Evolutionary conservation across 1,284 basidiomycete species (phyloP).

Genomic region (Golubevia sp.): DNA sequence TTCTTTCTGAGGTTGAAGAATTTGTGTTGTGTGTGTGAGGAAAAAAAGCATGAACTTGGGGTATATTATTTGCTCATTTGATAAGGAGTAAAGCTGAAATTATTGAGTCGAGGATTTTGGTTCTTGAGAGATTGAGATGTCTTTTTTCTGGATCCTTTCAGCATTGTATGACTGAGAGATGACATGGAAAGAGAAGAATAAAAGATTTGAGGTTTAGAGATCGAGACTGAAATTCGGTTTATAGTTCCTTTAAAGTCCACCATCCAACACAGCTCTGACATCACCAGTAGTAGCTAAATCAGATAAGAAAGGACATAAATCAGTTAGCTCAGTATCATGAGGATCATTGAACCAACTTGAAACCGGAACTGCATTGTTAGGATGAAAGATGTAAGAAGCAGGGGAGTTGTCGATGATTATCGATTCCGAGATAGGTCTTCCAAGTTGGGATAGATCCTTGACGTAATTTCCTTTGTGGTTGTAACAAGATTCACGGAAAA

Average conservation of each 20-base stretch:
- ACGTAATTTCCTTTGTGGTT: constrained; percentile 99
- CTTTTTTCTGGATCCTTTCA: too few relatives aligned
- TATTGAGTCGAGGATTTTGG: too few relatives aligned
- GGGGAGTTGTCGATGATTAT: constrained; percentile 99
- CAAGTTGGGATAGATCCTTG: constrained; percentile 96
- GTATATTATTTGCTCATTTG: too few relatives aligned
- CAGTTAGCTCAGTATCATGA: constrained; percentile 94
- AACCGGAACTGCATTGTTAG: constrained; percentile 97
- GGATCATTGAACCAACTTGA: constrained; percentile 94
- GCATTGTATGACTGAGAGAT: too few relatives aligned
- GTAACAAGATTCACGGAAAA: constrained; percentile 98
- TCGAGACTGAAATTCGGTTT: too few relatives aligned
- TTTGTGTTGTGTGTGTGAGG: too few relatives aligned
- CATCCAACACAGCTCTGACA: constrained; percentile 85
- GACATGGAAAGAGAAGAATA: too few relatives aligned
- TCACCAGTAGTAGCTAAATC: constrained; percentile 86
- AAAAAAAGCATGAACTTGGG: too few relatives aligned
- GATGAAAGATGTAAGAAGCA: constrained; percentile 98
- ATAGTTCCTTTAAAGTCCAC: constrained; percentile 31
- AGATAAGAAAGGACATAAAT: constrained; percentile 88
- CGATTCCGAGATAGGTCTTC: constrained; percentile 85
- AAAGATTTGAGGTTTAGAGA: too few relatives aligned
- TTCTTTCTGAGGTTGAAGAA: too few relatives aligned
- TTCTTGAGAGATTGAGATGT: too few relatives aligned
- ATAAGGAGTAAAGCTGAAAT: too few relatives aligned